phyloP scores from a whole-genome alignment of 108 stramenopile species.

The Cyclotella sp. region DNA sequence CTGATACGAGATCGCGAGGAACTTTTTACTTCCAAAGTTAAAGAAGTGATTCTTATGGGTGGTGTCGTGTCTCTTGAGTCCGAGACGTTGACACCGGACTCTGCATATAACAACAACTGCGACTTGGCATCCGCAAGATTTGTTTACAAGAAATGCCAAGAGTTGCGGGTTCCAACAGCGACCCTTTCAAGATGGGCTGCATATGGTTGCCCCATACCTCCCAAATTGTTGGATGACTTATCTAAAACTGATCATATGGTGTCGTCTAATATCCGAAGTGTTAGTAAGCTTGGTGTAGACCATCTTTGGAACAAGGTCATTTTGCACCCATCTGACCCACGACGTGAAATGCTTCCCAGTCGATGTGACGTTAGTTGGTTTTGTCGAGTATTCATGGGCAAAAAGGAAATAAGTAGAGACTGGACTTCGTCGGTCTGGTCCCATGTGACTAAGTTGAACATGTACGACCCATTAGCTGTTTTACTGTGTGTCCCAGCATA shows the following conservation, averaged over 20 bases:
- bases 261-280: slow-evolving; percentile 41
- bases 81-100: slow-evolving; percentile 47
- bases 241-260: slow-evolving; percentile 54
- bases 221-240: slow-evolving; percentile 42
- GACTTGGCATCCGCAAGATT: slow-evolving; percentile 46
- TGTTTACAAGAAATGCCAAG: slow-evolving; percentile 52
- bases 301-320: slow-evolving; percentile 55
- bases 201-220: slow-evolving; percentile 51
- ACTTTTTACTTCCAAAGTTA: slow-evolving; percentile 50
- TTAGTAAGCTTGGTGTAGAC: slow-evolving; percentile 42
- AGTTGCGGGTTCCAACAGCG: slow-evolving; percentile 48
- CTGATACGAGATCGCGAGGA: slow-evolving; percentile 47
- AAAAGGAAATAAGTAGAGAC: slow-evolving; percentile 26
- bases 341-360: slow-evolving; percentile 50
- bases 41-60: slow-evolving; percentile 54
- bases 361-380: slow-evolving; percentile 56
- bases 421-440: slow-evolving; percentile 42
- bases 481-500: slow-evolving; percentile 50
- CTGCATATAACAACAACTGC: slow-evolving; percentile 56
- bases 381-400: slow-evolving; percentile 45
- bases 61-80: slow-evolving; percentile 42
- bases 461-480: slow-evolving; percentile 55
- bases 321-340: slow-evolving; percentile 39
- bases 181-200: slow-evolving; percentile 57
- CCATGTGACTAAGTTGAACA: slow-evolving; percentile 46